Percentiles rank a stretch among this genome's conserved stretches.
phyloP scores from a whole-genome alignment of 2,329 filamentous ascomycete species.

The Lachnellula cervina region DNA sequence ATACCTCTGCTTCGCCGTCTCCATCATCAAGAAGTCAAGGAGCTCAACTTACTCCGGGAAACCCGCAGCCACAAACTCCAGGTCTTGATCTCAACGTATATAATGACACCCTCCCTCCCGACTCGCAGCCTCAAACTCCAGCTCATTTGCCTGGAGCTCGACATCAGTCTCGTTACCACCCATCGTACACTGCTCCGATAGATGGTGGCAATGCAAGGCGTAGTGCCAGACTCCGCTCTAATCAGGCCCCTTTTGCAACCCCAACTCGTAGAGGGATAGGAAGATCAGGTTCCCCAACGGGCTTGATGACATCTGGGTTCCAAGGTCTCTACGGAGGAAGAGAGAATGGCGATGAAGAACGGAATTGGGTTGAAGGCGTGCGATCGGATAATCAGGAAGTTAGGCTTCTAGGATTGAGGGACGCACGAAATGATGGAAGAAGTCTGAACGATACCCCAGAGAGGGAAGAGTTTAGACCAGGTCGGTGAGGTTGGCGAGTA shows the following conservation, averaged over 20 bases:
- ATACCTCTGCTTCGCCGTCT: slow-evolving; percentile 12
- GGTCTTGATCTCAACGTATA: slow-evolving; percentile 38
- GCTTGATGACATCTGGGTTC: slow-evolving; percentile 41
- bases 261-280: slow-evolving; percentile 15
- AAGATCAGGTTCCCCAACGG: slow-evolving; percentile 34
- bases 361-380: slow-evolving; percentile 27
- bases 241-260: neutral
- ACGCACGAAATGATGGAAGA: slow-evolving; percentile 16
- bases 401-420: slow-evolving; percentile 21
- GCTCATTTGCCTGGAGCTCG: slow-evolving; percentile 45
- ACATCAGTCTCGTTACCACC: slow-evolving; percentile 40
- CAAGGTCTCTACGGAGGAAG: slow-evolving; percentile 43
- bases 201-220: neutral
- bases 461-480: slow-evolving; percentile 23
- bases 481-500: neutral
- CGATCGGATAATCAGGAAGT: slow-evolving; percentile 31
- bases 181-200: slow-evolving; percentile 42
- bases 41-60: slow-evolving; percentile 1
- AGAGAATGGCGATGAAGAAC: slow-evolving; percentile 44
- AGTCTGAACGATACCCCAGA: slow-evolving; percentile 22
- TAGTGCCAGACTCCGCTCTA: neutral
- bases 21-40: neutral
- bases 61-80: slow-evolving; percentile 19
- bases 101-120: slow-evolving; percentile 41
- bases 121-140: slow-evolving; percentile 47